Base-by-base conservation (phyloP, 306 rosid species). In the Dalbergia cochinchinensis region DNA sequence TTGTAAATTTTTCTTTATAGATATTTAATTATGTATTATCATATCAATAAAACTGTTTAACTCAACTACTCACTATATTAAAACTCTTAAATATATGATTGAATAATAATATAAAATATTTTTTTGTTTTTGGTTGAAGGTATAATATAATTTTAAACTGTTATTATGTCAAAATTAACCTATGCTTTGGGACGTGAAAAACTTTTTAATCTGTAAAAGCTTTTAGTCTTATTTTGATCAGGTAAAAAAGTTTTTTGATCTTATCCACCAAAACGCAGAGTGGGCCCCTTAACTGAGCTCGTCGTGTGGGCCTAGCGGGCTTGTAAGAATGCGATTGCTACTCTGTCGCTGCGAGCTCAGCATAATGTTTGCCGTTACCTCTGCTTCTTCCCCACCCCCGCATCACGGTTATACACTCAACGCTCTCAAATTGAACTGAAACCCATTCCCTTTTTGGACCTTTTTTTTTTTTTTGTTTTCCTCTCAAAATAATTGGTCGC, bases 231-330 rank as follows among this genome's bases (percentile, higher is more conserved):
- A 19, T 19, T 26, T 26, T 26, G 31, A 3, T 26, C 31, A 2
- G 31, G 7, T 37, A 37, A 37, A 37, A 53, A 3, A n/a, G n/a
- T n/a, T 53, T 4, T 51, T 20, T 6, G 10, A 42, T 5, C 58
- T 59, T 39, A 19, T 19, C n/a, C 9, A 34, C 62, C 18, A 6
- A 22, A 53, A 53, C n/a, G 7, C 22, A 18, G 6, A 19, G 22
- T 13, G 34, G 63, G 63, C 48, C 76, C 15, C 61, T 50, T 26
- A 51, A 31, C 45, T 50, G 64, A 48, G 64, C 64, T 69, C 16
- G 34, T 47, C 4, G 19, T 47, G 73, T 14, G 5, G 59, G 16
- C 39, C 12, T 14, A 48, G 26, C 47, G 62, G 75, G 62, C 75
- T 70, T 41, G n/a, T 31, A 14, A n/a, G 19, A 11, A 14, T 10